Base-by-base conservation (phyloP, 768 basidiomycete genomes). In the Nidularia sp. region DNA sequence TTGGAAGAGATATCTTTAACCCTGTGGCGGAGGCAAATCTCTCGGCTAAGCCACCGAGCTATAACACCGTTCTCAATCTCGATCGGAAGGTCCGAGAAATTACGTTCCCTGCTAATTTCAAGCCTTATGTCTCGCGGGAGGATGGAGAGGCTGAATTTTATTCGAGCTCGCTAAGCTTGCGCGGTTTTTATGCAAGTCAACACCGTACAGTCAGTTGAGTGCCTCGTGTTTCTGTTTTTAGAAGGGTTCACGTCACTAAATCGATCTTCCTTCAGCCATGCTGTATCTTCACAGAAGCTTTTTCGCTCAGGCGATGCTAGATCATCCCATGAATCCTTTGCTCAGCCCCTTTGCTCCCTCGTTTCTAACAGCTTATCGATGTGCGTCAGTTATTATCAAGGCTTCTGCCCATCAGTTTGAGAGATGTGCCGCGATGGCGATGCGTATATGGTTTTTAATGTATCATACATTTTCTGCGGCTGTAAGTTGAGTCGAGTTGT, bases 151-250 rank as follows among this genome's bases (percentile, higher is more conserved):
- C 75, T 33, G 70, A 74, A 45, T 79, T 76, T 55, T 70, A 75
- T 55, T 77, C 77, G 1, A 74, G 76, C 48, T 74, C 76, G n/a
- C 60, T 77, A 25, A 76, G 78, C 43, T 62, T 83, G 54, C 70
- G 77, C 42, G 79, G 75, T 13, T 81, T 80, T 54, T 79, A 81
- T 62, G 74, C 78, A 3, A 79, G 79, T 42, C 80, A 83, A 57
- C 75, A 79, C 65, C 69, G 80, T 6, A 80, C 79, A 55, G 80
- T 83, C 57, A 79, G 81, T 84, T 60, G 69, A 77, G 79, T 43
- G 13, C 33, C 36, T 8, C 34, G 32, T 41, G 10, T 49, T 13
- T 43, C 43, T 34, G 7, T 22, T 22, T 29, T 51, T 15, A 31
- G 9, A 6, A 29, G 2, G 25, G n/a, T 8, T 48, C 44, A 50